phyloP scores from a whole-genome alignment of 2,329 filamentous ascomycete species.

The Pseudofabraea citricarpa region DNA sequence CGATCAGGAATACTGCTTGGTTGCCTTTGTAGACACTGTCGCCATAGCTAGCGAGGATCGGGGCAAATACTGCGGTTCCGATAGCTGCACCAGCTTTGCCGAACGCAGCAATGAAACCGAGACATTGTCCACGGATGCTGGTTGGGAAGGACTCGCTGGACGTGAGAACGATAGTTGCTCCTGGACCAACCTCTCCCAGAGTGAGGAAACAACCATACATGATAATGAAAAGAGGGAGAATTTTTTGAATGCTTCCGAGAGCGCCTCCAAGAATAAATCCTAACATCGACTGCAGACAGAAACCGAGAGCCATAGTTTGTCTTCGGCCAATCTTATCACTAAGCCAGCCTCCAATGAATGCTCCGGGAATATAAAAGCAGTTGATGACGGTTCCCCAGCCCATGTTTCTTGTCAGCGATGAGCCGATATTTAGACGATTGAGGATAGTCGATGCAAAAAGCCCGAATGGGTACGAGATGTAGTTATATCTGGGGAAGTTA shows the following conservation, averaged over 20 bases:
- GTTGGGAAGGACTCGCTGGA: constrained; percentile 29
- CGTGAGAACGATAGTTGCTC: constrained; percentile 29
- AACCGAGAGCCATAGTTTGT: constrained; percentile 27
- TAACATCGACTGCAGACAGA: constrained; percentile 13
- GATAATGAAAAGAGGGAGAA: constrained; percentile 29
- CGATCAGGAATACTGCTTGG: constrained; percentile 2
- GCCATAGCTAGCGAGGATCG: constrained; percentile 25
- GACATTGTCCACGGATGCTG: constrained; percentile 28
- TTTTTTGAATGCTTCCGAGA: constrained; percentile 20
- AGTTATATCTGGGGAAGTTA: too few species aligned
- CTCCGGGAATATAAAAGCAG: constrained; percentile 27
- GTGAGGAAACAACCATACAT: constrained; percentile 29
- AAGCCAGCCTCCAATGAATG: constrained; percentile 28
- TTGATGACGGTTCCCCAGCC: constrained; percentile 25
- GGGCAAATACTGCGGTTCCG: constrained; percentile 30
- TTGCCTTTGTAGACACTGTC: too few species aligned
- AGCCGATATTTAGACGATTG: constrained; percentile 14
- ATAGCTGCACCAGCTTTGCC: constrained; percentile 30
- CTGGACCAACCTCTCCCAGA: constrained; percentile 30
- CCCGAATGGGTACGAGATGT: constrained; percentile 18
- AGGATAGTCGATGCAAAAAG: constrained; percentile 17
- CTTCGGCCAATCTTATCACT: constrained; percentile 28
- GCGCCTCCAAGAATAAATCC: constrained; percentile 29
- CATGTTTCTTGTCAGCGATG: constrained; percentile 16
- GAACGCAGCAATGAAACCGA: constrained; percentile 29